A percentile compares a stretch with the other conserved stretches of the same genome.
phyloP scores from a whole-genome alignment of 352 stramenopile genomes.

The Globisporangium abappressorium region DNA sequence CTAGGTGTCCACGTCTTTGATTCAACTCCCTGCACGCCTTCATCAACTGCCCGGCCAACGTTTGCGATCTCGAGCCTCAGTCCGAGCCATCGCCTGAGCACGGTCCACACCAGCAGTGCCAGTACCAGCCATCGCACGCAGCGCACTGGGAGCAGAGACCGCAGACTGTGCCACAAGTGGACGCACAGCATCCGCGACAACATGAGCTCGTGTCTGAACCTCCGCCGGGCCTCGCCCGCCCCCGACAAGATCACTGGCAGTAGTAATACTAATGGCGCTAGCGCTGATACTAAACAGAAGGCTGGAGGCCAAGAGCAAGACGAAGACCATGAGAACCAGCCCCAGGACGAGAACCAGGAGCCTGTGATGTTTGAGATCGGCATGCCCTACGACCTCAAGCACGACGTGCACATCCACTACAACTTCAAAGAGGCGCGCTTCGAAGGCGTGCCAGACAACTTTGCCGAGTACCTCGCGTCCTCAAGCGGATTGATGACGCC shows the following conservation, averaged over 20 bases:
- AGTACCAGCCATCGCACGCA: background rate
- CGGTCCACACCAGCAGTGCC: background rate
- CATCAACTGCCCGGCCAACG: background rate
- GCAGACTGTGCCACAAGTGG: slow-evolving; percentile 2
- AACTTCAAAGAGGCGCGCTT: slow-evolving; percentile 85
- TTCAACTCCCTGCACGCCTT: background rate
- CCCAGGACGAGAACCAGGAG: slow-evolving; percentile 28
- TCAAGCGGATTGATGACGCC: slow-evolving; percentile 15
- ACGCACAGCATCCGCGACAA: slow-evolving; percentile 13
- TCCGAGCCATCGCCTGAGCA: background rate
- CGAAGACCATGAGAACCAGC: slow-evolving; percentile 9
- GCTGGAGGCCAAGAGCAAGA: background rate
- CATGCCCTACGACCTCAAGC: slow-evolving; percentile 68
- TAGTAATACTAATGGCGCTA: background rate
- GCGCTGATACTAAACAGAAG: background rate
- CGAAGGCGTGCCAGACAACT: slow-evolving; percentile 82
- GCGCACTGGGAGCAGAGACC: background rate
- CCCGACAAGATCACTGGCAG: background rate
- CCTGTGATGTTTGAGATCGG: slow-evolving; percentile 53
- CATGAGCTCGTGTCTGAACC: slow-evolving; percentile 40
- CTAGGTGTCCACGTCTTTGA: slow-evolving; percentile 2
- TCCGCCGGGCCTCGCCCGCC: slow-evolving; percentile 5
- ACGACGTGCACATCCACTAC: slow-evolving; percentile 86
- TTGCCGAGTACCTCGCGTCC: slow-evolving; percentile 59
- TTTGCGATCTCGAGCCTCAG: slow-evolving; percentile 15